phyloP scores from a whole-genome alignment of 1,139 yeast species.

The Ogataea hybrid region DNA sequence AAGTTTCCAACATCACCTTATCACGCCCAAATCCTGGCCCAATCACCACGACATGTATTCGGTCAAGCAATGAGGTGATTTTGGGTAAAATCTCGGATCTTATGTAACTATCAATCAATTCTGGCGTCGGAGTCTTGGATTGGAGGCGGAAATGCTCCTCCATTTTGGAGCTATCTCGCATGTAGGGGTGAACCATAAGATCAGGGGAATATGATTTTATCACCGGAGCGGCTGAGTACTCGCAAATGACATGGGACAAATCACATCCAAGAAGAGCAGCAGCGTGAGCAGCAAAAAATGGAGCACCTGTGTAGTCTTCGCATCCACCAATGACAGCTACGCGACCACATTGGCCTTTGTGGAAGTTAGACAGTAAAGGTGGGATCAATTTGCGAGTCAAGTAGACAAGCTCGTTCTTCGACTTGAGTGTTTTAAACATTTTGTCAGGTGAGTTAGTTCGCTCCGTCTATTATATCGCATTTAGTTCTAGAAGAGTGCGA shows the following conservation, averaged over 20 bases:
- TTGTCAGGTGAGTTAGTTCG: not conserved
- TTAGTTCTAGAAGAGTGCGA: not conserved
- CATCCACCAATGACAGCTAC: conserved; percentile 91
- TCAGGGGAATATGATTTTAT: conserved; percentile 91
- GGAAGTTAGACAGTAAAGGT: conserved; percentile 67
- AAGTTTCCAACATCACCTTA: conserved; percentile 57
- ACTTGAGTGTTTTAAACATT: conserved; percentile 10
- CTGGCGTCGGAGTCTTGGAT: conserved; percentile 21
- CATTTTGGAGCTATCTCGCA: conserved; percentile 37
- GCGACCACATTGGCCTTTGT: conserved; percentile 91
- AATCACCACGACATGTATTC: conserved; percentile 78
- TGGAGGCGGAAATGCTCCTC: conserved; percentile 6
- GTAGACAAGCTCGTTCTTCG: conserved; percentile 16
- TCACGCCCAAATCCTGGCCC: conserved; percentile 97
- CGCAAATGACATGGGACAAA: conserved; percentile 85
- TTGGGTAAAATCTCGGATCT: conserved; percentile 51
- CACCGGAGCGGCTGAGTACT: conserved; percentile 68
- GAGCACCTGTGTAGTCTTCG: conserved; percentile 96
- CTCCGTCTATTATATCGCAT: not conserved
- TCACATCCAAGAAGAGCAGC: conserved; percentile 87
- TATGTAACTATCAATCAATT: conserved; percentile 34
- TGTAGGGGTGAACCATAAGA: conserved; percentile 93
- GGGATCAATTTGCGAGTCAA: conserved; percentile 58
- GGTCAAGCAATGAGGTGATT: conserved; percentile 49
- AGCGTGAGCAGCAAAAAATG: conserved; percentile 84